phyloP scores from a whole-genome alignment of 2,329 filamentous ascomycete species.

The Cryphonectria radicalis region DNA sequence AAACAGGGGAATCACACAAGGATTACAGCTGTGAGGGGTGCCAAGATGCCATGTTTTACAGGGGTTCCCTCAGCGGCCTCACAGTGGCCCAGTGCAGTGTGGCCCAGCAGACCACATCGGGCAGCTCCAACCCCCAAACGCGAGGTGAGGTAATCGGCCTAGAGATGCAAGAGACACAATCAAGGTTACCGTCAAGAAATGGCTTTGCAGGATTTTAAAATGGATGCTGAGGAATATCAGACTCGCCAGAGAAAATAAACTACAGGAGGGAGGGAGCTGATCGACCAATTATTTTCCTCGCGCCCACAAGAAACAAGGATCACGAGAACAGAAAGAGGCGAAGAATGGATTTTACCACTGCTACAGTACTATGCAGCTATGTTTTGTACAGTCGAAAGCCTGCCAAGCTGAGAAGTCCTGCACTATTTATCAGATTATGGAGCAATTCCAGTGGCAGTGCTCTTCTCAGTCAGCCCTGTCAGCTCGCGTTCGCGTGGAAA shows the following conservation, averaged over 20 bases:
- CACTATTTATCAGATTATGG: not conserved
- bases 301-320: not conserved
- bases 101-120: not conserved
- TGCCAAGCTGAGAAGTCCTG: conserved; percentile 4
- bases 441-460: not conserved
- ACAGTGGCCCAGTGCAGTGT: not conserved
- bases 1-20: not conserved
- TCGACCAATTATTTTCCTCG: not conserved
- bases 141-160: not conserved
- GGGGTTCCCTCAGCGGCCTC: conserved; percentile 1
- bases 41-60: not conserved
- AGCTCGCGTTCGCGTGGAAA: not conserved
- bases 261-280: conserved; percentile 3
- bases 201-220: not conserved
- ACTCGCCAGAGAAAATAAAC: not conserved
- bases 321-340: not conserved
- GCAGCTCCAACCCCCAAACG: not conserved
- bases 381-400: not conserved
- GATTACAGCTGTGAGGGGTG: conserved; percentile 1
- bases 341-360: not conserved
- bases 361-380: not conserved
- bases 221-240: not conserved
- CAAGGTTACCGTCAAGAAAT: not conserved
- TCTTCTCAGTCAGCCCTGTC: not conserved
- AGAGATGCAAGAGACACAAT: not conserved